Conservation (phyloP, 768 basidiomycete genomes). For the Trametes meyenii region DNA sequence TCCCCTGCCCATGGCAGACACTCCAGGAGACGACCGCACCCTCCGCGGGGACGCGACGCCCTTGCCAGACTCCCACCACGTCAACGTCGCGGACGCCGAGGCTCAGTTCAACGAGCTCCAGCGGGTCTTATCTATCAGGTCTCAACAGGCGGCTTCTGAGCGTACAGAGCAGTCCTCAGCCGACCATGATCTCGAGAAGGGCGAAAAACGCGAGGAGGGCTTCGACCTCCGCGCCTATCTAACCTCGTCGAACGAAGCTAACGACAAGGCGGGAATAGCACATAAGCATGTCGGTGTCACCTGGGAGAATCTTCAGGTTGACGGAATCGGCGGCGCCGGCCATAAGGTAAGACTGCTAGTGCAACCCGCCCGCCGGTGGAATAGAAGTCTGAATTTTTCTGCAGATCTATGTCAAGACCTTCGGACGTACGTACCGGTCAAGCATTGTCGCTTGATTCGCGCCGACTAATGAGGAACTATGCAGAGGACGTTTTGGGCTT, state of each 20-base stretch:
- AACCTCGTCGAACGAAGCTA: conserved; percentile 64
- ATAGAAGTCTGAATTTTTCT: no score
- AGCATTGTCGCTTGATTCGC: no score
- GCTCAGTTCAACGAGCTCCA: conserved; percentile 58
- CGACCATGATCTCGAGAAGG: conserved; percentile 39
- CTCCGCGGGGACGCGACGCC: conserved; percentile 26
- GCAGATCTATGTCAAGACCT: conserved; percentile 61
- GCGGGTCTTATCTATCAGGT: conserved; percentile 35
- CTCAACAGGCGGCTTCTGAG: conserved; percentile 10
- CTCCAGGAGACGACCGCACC: conserved; percentile 34
- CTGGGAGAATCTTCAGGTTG: conserved; percentile 71
- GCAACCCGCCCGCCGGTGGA: background rate
- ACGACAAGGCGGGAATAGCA: conserved; percentile 64
- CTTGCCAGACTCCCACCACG: conserved; percentile 33
- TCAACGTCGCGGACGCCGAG: conserved; percentile 56
- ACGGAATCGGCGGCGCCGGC: conserved; percentile 56
- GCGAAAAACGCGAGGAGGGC: conserved; percentile 36
- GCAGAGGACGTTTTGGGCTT: conserved; percentile 57
- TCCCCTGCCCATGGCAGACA: conserved; percentile 27
- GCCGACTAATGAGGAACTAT: background rate
- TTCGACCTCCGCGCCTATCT: conserved; percentile 75
- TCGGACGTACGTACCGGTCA: conserved; percentile 49
- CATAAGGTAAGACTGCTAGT: conserved; percentile 47
- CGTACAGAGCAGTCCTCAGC: background rate
- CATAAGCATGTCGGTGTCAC: conserved; percentile 79